Evolutionary conservation across 805 yeast genomes (phyloP).

Genomic region (Tetrapisispora phaffii): DNA sequence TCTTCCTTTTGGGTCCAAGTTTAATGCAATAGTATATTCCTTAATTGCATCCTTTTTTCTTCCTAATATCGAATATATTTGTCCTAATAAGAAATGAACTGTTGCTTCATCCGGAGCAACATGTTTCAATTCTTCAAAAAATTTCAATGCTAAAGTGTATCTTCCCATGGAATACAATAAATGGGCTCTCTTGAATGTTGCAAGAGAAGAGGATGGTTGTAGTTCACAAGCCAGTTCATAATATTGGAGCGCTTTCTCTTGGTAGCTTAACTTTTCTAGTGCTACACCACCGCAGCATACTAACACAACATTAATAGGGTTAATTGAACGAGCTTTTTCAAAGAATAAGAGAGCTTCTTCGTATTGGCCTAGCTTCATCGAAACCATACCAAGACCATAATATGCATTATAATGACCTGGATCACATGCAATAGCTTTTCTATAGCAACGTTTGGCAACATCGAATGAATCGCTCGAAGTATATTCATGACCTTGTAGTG

Average conservation of each 20-base stretch:
- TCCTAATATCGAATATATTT: conserved; percentile 66
- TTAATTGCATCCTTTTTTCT: conserved; percentile 69
- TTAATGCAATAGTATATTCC: conserved; percentile 80
- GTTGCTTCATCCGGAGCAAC: conserved; percentile 92
- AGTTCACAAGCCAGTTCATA: conserved; percentile 74
- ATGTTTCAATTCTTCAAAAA: conserved; percentile 60
- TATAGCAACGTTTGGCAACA: conserved; percentile 73
- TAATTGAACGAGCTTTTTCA: conserved; percentile 75
- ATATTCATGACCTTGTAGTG: conserved; percentile 89
- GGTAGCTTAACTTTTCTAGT: conserved; percentile 61
- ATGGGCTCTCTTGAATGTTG: conserved; percentile 83
- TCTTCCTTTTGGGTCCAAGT: conserved; percentile 85
- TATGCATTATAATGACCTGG: conserved; percentile 85
- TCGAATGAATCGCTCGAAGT: conserved; percentile 84
- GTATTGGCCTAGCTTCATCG: conserved; percentile 74
- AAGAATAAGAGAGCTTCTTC: conserved; percentile 79
- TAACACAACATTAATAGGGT: conserved; percentile 81
- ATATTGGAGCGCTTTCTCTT: conserved; percentile 65
- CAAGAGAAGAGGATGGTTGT: conserved; percentile 79
- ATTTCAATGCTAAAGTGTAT: conserved; percentile 61
- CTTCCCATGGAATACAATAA: conserved; percentile 60
- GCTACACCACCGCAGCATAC: conserved; percentile 93
- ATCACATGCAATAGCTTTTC: conserved; percentile 68
- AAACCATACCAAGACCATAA: conserved; percentile 93
- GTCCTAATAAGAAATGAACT: conserved; percentile 83